Conservation (phyloP, 345 rosid species). For the Ceriops decandra region DNA sequence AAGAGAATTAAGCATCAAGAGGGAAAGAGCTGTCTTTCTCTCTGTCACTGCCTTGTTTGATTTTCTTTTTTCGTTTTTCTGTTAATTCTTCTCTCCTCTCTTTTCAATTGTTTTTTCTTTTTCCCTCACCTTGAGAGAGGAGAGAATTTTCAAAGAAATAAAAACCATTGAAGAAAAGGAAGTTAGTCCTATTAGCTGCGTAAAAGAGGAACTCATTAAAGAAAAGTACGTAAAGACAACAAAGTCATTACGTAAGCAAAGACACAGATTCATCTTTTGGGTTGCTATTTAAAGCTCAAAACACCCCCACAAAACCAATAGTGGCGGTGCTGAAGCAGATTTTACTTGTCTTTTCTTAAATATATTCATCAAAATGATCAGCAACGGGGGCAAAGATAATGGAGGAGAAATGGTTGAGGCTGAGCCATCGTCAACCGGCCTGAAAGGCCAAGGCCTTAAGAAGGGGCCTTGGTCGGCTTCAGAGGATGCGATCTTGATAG, state of each 20-base stretch:
- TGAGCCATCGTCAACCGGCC: conserved; percentile 1
- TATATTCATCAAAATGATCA: conserved; percentile 15
- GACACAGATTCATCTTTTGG: background rate
- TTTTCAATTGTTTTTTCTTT: background rate
- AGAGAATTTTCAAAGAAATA: conserved; percentile 19
- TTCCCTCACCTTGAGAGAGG: conserved; percentile 25
- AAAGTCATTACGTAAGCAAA: background rate
- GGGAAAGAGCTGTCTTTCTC: background rate
- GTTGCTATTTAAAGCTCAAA: conserved; percentile 8
- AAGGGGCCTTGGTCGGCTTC: conserved; percentile 85
- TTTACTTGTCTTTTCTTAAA: background rate
- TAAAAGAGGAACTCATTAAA: conserved; percentile 6
- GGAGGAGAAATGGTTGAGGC: conserved; percentile 9
- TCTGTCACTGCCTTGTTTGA: background rate
- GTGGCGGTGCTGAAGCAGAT: background rate
- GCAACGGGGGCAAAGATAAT: background rate
- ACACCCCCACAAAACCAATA: background rate
- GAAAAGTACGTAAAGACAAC: conserved; percentile 10
- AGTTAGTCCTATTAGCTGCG: background rate
- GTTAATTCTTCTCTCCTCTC: conserved; percentile 16
- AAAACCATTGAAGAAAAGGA: background rate
- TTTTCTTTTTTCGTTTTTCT: background rate
- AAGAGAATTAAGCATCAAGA: background rate
- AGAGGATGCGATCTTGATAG: conserved; percentile 69
- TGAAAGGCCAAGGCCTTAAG: conserved; percentile 39